phyloP scores from a whole-genome alignment of 352 stramenopile species.

The Thraustochytrium striatum region DNA sequence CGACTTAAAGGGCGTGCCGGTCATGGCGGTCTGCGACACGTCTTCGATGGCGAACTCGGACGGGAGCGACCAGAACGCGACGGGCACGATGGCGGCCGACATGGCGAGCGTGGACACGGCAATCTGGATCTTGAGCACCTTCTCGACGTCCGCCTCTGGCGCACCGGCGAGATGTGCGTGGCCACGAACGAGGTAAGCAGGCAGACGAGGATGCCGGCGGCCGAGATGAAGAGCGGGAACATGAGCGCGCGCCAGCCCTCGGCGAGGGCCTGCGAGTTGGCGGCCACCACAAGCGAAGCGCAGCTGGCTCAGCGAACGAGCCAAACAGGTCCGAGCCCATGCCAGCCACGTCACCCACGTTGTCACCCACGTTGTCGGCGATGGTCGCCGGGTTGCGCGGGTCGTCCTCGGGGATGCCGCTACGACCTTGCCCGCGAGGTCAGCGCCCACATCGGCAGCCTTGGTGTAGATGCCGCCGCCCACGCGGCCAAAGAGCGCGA shows the following conservation, averaged over 20 bases:
- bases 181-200: conserved; percentile 92
- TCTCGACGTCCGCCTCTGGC: conserved; percentile 86
- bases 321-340: conserved; percentile 99
- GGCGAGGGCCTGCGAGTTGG: conserved; percentile 78
- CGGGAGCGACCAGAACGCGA: conserved; percentile 19
- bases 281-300: conserved; percentile 89
- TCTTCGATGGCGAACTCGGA: not conserved
- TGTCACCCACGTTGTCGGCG: conserved; percentile 99
- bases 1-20: conserved; percentile 56
- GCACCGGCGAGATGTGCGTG: conserved; percentile 82
- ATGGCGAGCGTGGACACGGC: conserved; percentile 93
- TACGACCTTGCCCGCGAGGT: conserved; percentile 99
- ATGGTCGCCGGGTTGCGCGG: conserved; percentile 98
- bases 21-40: not conserved
- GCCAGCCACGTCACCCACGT: conserved; percentile 97
- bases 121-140: conserved; percentile 94
- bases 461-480: conserved; percentile 99
- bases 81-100: conserved; percentile 59
- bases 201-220: conserved; percentile 92
- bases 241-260: conserved; percentile 84
- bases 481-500: conserved; percentile 98
- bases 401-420: conserved; percentile 98
- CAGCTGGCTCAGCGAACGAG: conserved; percentile 95
- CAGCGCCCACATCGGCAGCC: conserved; percentile 96
- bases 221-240: conserved; percentile 94